Evolutionary conservation across 192 early-diverging fungal species (phyloP).

Genomic region (Phlyctochytrium planicorne): DNA sequence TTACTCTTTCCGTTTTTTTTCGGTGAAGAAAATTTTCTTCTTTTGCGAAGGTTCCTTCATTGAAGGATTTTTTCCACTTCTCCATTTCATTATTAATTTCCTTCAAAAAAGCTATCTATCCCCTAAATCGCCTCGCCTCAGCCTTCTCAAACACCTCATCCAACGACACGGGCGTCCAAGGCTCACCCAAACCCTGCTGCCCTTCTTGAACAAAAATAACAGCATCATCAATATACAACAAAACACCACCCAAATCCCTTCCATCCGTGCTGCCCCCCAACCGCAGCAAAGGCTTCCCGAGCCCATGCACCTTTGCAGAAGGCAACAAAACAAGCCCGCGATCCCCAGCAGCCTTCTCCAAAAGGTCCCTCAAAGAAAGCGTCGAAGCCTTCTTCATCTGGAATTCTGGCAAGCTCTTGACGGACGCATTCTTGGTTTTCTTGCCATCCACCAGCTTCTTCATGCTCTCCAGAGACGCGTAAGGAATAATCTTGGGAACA

Average conservation of each 20-base stretch:
- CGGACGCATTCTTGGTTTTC: slow-evolving; percentile 12
- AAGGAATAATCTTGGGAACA: slow-evolving; percentile 30
- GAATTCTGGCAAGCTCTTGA: slow-evolving; percentile 20
- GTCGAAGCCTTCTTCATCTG: slow-evolving; percentile 25
- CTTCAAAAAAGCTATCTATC: too few relatives aligned
- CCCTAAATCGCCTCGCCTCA: not conserved
- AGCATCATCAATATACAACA: slow-evolving; percentile 63
- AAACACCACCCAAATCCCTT: slow-evolving; percentile 42
- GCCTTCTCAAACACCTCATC: slow-evolving; percentile 53
- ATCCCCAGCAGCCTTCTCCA: slow-evolving; percentile 56
- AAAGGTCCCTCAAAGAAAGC: slow-evolving; percentile 56
- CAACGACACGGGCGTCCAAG: slow-evolving; percentile 55
- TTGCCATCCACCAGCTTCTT: not conserved
- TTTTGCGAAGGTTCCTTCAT: too few relatives aligned
- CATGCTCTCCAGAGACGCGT: slow-evolving; percentile 5
- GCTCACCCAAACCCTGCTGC: slow-evolving; percentile 36
- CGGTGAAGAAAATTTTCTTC: too few relatives aligned
- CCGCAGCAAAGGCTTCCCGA: slow-evolving; percentile 58
- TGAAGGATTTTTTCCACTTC: too few relatives aligned
- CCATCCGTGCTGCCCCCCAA: slow-evolving; percentile 44
- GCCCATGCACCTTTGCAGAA: slow-evolving; percentile 46
- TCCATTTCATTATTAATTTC: too few relatives aligned
- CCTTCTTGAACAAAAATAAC: slow-evolving; percentile 53
- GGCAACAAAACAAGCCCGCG: slow-evolving; percentile 56
- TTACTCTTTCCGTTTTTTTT: too few relatives aligned